A percentile compares a stretch with the other conserved stretches of the same genome.
phyloP scores from a whole-genome alignment of 2,329 filamentous ascomycete species.

The Drechslerella coelobrocha region DNA sequence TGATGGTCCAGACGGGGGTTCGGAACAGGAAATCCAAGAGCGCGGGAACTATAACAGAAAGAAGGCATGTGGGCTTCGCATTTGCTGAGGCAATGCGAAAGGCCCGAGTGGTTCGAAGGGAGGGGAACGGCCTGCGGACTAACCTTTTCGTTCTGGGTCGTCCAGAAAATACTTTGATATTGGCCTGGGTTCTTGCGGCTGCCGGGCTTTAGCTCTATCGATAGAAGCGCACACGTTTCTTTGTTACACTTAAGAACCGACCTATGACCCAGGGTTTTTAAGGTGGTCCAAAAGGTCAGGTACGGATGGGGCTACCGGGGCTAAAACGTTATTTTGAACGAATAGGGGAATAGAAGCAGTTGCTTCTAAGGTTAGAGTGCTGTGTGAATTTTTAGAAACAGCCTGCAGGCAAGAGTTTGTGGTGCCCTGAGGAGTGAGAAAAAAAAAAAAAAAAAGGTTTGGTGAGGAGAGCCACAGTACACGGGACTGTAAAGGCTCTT shows the following conservation, averaged over 20 bases:
- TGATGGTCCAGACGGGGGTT: background rate
- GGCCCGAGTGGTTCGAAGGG: slow-evolving; percentile 10
- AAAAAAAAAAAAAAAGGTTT: slow-evolving; percentile 28
- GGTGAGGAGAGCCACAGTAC: slow-evolving; percentile 3
- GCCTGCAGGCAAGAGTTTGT: slow-evolving; percentile 49
- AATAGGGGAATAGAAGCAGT: slow-evolving; percentile 39
- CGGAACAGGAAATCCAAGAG: slow-evolving; percentile 7
- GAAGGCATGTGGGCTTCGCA: slow-evolving; percentile 7
- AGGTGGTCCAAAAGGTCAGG: slow-evolving; percentile 45
- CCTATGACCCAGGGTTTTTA: slow-evolving; percentile 34
- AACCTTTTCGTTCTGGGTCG: slow-evolving; percentile 20
- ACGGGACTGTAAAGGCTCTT: slow-evolving; percentile 2
- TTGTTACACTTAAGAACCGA: slow-evolving; percentile 36
- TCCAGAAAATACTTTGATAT: background rate
- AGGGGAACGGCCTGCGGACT: slow-evolving; percentile 16
- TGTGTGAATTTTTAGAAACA: slow-evolving; percentile 51
- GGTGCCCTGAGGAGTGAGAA: slow-evolving; percentile 35
- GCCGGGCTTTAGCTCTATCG: slow-evolving; percentile 41
- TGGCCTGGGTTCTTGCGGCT: slow-evolving; percentile 3
- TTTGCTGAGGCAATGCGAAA: slow-evolving; percentile 24
- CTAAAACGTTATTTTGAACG: slow-evolving; percentile 37
- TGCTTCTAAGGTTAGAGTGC: slow-evolving; percentile 50
- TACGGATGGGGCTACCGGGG: slow-evolving; percentile 40
- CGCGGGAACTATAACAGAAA: slow-evolving; percentile 11
- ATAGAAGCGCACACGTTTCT: slow-evolving; percentile 41